Evolutionary conservation across 2,329 filamentous ascomycete genomes (phyloP).

Genomic region (Xylaria sp.): DNA sequence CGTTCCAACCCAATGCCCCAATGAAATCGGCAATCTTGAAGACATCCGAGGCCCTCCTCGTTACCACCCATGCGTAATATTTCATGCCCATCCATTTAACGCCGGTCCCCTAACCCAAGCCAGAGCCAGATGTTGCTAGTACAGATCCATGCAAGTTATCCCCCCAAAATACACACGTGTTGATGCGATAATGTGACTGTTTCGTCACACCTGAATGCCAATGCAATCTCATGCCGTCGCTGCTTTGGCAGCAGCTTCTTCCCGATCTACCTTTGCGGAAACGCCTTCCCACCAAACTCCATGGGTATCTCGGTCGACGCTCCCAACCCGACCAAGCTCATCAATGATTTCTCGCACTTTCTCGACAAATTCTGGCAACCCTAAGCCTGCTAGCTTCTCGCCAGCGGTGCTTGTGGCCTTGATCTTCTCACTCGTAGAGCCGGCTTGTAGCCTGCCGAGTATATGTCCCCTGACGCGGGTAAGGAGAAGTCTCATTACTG

Average conservation of each 20-base stretch:
- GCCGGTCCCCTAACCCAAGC: constrained; percentile 38
- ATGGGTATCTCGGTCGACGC: constrained; percentile 75
- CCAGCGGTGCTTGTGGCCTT: constrained; percentile 74
- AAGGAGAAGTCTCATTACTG: constrained; percentile 73
- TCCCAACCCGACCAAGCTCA: constrained; percentile 70
- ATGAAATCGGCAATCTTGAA: constrained; percentile 29
- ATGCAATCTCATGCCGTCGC: constrained; percentile 34
- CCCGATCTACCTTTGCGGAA: constrained; percentile 64
- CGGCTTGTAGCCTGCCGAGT: constrained; percentile 70
- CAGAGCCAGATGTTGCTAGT: constrained; percentile 38
- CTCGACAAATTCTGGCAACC: constrained; percentile 77
- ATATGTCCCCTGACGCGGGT: constrained; percentile 75
- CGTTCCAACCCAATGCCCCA: constrained; percentile 17
- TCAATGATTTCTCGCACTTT: constrained; percentile 76
- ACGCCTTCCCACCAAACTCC: constrained; percentile 76
- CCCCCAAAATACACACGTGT: constrained; percentile 37
- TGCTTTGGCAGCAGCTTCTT: constrained; percentile 43
- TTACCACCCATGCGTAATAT: constrained; percentile 31
- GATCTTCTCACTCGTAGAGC: constrained; percentile 75
- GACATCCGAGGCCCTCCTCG: constrained; percentile 34
- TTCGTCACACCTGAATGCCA: constrained; percentile 17
- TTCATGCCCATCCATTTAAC: constrained; percentile 39
- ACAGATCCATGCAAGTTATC: constrained; percentile 37
- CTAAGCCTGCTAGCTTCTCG: constrained; percentile 75
- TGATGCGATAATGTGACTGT: constrained; percentile 21